Evolutionary conservation across 192 early-diverging fungal species (phyloP).

Genomic region (Coemansia sp.): DNA sequence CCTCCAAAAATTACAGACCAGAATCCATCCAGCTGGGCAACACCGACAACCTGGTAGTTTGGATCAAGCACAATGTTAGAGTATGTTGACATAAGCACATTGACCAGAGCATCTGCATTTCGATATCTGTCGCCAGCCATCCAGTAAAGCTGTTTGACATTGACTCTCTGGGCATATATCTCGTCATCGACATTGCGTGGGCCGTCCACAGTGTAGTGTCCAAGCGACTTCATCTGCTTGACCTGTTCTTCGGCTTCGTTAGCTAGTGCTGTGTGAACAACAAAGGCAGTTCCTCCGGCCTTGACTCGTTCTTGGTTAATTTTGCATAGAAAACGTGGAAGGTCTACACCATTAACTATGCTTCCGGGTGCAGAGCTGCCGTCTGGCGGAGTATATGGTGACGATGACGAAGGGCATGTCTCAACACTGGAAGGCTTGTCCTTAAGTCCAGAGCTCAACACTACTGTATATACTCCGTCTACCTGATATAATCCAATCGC

Average conservation of each 20-base stretch:
- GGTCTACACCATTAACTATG: conserved; percentile 30
- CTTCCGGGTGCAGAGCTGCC: not conserved
- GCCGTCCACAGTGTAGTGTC: conserved; percentile 35
- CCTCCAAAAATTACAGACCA: conserved; percentile 46
- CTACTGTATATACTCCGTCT: conserved; percentile 37
- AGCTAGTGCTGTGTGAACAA: conserved; percentile 24
- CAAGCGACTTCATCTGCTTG: conserved; percentile 31
- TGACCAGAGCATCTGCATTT: conserved; percentile 5
- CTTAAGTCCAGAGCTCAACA: conserved; percentile 22
- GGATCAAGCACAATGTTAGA: conserved; percentile 17
- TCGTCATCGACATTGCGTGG: conserved; percentile 44
- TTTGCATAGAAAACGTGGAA: conserved; percentile 31
- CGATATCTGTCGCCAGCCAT: conserved; percentile 38
- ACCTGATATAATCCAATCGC: conserved; percentile 32
- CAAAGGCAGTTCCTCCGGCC: conserved; percentile 10
- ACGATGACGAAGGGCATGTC: conserved; percentile 8
- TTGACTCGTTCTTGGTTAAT: conserved; percentile 23
- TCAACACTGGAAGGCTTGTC: conserved; percentile 15
- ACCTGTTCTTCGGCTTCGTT: conserved; percentile 38
- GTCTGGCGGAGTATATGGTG: conserved; percentile 13
- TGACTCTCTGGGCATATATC: conserved; percentile 22
- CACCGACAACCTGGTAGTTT: conserved; percentile 32
- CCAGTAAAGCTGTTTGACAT: conserved; percentile 39
- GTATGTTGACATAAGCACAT: conserved; percentile 29
- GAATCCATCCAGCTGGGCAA: conserved; percentile 44